Conservation (phyloP, 2,329 filamentous ascomycete species). For the Byssochlamys sp. region DNA sequence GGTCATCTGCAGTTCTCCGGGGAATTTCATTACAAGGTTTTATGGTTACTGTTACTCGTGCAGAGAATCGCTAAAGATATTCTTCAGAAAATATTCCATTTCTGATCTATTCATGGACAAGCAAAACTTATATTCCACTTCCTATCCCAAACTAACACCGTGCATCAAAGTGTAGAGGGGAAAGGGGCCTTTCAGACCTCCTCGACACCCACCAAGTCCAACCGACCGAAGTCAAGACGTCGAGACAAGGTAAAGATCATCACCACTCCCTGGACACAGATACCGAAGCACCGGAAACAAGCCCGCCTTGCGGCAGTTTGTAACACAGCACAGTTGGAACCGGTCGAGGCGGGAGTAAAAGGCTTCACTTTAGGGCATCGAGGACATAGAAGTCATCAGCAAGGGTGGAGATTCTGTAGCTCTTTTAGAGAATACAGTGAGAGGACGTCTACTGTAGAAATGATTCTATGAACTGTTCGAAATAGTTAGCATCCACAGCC, state of each 20-base stretch:
- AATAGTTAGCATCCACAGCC: constrained; percentile 12
- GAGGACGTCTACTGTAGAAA: constrained; percentile 94
- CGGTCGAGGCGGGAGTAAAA: constrained; percentile 39
- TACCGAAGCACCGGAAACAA: constrained; percentile 27
- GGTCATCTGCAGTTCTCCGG: too few relatives aligned
- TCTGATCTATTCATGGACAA: too few relatives aligned
- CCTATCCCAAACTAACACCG: background rate
- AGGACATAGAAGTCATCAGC: constrained; percentile 82
- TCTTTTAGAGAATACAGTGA: constrained; percentile 81
- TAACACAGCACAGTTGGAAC: constrained; percentile 8
- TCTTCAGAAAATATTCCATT: too few relatives aligned
- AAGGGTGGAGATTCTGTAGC: constrained; percentile 87
- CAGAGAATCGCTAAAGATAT: too few relatives aligned
- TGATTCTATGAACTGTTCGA: constrained; percentile 61
- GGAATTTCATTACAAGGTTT: too few relatives aligned
- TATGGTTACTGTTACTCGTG: too few relatives aligned
- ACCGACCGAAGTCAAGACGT: constrained; percentile 68
- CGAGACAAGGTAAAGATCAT: constrained; percentile 79
- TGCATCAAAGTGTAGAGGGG: constrained; percentile 45
- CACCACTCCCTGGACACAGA: constrained; percentile 72
- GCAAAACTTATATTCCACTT: background rate
- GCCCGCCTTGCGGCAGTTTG: constrained; percentile 15
- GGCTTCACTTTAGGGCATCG: constrained; percentile 78
- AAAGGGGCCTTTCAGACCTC: constrained; percentile 72
- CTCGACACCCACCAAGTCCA: constrained; percentile 70